Evolutionary conservation across 2,329 filamentous ascomycete species (phyloP), one percentile per base, ranked within the genome.

Genomic region (Dryadomyces sulphureus): DNA sequence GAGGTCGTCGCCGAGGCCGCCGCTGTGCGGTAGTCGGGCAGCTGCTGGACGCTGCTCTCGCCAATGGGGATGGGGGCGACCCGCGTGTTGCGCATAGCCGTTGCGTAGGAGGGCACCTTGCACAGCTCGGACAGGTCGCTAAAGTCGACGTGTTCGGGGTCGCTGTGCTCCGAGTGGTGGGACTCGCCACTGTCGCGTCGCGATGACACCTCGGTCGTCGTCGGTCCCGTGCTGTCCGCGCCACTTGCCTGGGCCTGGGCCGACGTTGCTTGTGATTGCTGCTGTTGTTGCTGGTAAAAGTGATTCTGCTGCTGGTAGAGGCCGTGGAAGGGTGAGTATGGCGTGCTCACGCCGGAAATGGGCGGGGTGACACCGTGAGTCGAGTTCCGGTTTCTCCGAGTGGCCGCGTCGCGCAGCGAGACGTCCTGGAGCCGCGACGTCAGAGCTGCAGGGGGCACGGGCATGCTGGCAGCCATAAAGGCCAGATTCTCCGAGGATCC

Each of bases 401-500:
- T 64, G 60, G 41, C 14, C 2, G 43, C 24, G 9, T 47, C 72
- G 60, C 49, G 50, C 17, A 38, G 41, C 8, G 73, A 73, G 43
- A 90, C 78, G 56, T 77, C 79, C 50, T 90, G 85, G 49, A 94
- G 69, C 45, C 62, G 80, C 62, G 62, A 81, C 62, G 61, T 85
- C 53, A 75, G 72, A 48, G 64, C 71, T 27, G 70, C 72, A n/a
- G 72, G 73, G 14, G 64, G 61, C 19, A 70, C 62, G 32, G 59
- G 58, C 41, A 65, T 64, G 52, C 67, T 55, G 47, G 67, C 65
- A 41, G 74, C 66, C 58, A 78, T 65, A 4, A 70, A 75, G 41
- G 75, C 68, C 21, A 96, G 68, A 57, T 95, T 90, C 55, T 96
- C 92, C 9, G 73, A 67, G 0, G 90, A 96, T 6, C 83, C 81